Evolutionary conservation across 129 eudicot genomes (phyloP), one percentile per base, ranked within the genome.

Genomic region (Escallonia rubra): DNA sequence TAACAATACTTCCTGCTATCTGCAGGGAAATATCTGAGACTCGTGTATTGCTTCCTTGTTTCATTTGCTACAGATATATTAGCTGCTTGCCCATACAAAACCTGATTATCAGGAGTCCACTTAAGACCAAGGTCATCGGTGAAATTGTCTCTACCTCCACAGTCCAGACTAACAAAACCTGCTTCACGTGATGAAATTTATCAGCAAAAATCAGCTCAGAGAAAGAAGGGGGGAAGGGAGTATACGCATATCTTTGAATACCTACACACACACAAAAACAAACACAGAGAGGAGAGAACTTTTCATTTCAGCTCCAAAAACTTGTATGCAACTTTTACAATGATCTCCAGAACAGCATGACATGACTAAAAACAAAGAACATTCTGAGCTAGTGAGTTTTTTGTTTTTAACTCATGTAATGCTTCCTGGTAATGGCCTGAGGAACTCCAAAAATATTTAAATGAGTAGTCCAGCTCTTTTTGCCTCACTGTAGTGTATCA

Each of bases 1-100:
- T 93, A 93, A 76, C 99, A 93, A 65, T 93, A 93, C 78, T 93
- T 93, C 48, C 84, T 68, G 73, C 69, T 72, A 76, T 93, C 96
- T 46, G 86, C 87, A 5, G 99, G 99, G 80, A 93, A 93, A 60
- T 68, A 83, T 81, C 99, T 78, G 43, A 93, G 68, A 7, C 87
- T 76, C 69, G 13, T 72, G 61, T 89, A 93, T 73, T 93, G 96
- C 47, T 64, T 75, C 63, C 95, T 57, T 15, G 82, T 79, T 74
- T 93, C 95, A 43, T 79, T 72, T 72, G 87, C 70, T 65, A 78
- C 83, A 11, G 93, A 84, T 59, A 93, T 82, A 72, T 82, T 86
- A 16, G 79, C 64, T n/a, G 83, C 56, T 68, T 79, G 46, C 48
- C 99, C 95, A 54, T 67, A 68, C 43, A 73, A 74, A 45, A 88